These are phyloP conservation scores for Ganoderma lingzhi DNA, from an alignment of 1,284 basidiomycete species.

Conservation along the genomic window DNA sequence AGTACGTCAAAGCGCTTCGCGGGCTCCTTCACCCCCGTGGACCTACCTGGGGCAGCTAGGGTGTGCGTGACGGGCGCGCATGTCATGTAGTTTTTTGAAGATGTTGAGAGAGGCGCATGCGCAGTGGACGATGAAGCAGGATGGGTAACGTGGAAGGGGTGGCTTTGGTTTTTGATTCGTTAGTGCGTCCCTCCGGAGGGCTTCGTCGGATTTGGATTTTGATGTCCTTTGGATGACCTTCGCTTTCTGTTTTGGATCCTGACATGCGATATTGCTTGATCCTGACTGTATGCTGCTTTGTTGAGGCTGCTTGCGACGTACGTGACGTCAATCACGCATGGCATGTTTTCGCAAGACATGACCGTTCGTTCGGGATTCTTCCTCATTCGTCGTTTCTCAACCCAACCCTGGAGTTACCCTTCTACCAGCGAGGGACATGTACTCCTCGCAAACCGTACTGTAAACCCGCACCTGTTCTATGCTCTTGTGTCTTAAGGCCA, in stretches of 20 bases:
- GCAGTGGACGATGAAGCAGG: conserved; percentile 32
- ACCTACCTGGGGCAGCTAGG: conserved; percentile 32
- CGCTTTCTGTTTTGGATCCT: background rate
- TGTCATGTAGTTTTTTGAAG: conserved; percentile 50
- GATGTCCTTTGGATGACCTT: background rate
- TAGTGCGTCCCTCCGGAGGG: background rate
- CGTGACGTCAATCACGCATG: background rate
- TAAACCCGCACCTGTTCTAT: no score
- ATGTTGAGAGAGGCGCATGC: conserved; percentile 56
- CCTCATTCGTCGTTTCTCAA: no score
- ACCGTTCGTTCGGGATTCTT: background rate
- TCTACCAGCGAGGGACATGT: no score
- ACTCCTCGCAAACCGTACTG: no score
- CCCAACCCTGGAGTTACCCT: no score
- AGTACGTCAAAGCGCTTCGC: conserved; percentile 35
- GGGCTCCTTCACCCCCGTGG: conserved; percentile 36
- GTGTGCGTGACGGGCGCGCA: conserved; percentile 45
- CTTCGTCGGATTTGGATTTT: background rate
- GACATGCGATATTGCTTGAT: background rate
- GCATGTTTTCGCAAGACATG: background rate
- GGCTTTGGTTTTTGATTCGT: background rate
- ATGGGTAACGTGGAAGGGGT: background rate
- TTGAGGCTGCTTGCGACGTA: background rate
- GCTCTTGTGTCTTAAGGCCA: no score
- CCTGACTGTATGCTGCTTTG: background rate